Conservation (phyloP, 352 stramenopile species). For the Phytophthora pluvialis region DNA sequence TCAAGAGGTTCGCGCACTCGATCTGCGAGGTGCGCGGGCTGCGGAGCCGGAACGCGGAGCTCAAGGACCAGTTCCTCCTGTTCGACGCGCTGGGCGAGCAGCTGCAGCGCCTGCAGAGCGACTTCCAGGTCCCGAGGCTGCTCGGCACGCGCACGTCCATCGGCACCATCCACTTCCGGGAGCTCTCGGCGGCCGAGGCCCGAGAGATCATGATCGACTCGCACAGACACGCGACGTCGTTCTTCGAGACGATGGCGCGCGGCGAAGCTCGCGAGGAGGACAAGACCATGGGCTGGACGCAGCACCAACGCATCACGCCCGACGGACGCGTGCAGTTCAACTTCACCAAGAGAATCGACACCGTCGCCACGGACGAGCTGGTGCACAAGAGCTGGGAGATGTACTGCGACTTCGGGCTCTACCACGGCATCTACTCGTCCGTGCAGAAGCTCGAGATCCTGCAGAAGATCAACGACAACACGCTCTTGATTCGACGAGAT, state of each 20-base stretch:
- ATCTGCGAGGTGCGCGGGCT: slow-evolving; percentile 76
- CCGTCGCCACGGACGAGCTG: slow-evolving; percentile 66
- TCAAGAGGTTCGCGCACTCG: slow-evolving; percentile 75
- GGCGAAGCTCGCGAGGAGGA: slow-evolving; percentile 35
- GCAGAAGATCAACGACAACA: slow-evolving; percentile 81
- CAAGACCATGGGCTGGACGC: slow-evolving; percentile 85
- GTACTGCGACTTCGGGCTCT: slow-evolving; percentile 81
- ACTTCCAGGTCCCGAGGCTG: slow-evolving; percentile 60
- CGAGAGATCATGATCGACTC: slow-evolving; percentile 77
- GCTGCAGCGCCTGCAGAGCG: slow-evolving; percentile 65
- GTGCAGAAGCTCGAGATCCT: slow-evolving; percentile 84
- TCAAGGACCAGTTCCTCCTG: slow-evolving; percentile 60
- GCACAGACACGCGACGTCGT: slow-evolving; percentile 69
- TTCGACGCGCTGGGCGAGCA: slow-evolving; percentile 77
- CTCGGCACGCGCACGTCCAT: slow-evolving; percentile 47
- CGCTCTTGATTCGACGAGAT: slow-evolving; percentile 74
- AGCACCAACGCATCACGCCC: slow-evolving; percentile 69
- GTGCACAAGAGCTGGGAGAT: slow-evolving; percentile 82
- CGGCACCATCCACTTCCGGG: slow-evolving; percentile 68
- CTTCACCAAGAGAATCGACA: slow-evolving; percentile 76
- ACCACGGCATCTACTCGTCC: slow-evolving; percentile 79
- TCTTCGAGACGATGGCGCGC: slow-evolving; percentile 66
- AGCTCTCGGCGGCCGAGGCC: slow-evolving; percentile 51
- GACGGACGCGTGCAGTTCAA: slow-evolving; percentile 81
- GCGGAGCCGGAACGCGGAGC: slow-evolving; percentile 46